Conservation (phyloP, 116 monocot genomes). For the Phalaenopsis hybrid region DNA sequence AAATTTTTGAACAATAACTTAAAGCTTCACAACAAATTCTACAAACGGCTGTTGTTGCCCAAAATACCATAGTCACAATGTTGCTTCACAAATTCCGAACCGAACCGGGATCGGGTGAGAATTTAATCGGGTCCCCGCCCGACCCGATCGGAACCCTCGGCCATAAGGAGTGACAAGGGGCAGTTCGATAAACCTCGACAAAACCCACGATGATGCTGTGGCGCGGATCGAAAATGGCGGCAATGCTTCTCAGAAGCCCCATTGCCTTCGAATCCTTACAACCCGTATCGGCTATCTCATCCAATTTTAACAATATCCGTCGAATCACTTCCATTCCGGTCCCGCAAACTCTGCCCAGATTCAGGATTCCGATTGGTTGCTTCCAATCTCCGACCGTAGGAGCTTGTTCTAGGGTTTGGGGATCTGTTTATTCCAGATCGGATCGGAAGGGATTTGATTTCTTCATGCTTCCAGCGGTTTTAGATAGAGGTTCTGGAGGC, state of each 20-base stretch:
- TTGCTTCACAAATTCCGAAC: too few species aligned
- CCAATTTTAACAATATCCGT: background rate
- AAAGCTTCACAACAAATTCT: too few species aligned
- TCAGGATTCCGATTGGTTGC: background rate
- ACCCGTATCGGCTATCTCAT: background rate
- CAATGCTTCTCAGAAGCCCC: constrained; percentile 14
- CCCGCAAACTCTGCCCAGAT: background rate
- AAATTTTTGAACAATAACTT: too few species aligned
- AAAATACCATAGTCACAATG: too few species aligned
- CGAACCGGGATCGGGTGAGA: too few species aligned
- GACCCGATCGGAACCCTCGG: too few species aligned
- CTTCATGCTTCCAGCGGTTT: constrained; percentile 9
- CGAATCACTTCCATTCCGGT: background rate
- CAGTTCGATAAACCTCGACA: background rate
- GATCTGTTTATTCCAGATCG: constrained; percentile 7
- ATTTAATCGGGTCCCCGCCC: too few species aligned
- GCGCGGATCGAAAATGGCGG: constrained; percentile 11
- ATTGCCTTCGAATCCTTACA: background rate
- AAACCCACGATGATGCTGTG: background rate
- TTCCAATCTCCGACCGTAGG: background rate
- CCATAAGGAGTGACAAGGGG: too few species aligned
- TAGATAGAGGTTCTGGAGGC: constrained; percentile 22
- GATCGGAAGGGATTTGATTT: background rate
- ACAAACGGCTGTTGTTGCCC: too few species aligned
- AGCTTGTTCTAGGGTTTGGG: background rate